Base-by-base conservation (phyloP, 306 rosid species). In the Castanea mollissima region DNA sequence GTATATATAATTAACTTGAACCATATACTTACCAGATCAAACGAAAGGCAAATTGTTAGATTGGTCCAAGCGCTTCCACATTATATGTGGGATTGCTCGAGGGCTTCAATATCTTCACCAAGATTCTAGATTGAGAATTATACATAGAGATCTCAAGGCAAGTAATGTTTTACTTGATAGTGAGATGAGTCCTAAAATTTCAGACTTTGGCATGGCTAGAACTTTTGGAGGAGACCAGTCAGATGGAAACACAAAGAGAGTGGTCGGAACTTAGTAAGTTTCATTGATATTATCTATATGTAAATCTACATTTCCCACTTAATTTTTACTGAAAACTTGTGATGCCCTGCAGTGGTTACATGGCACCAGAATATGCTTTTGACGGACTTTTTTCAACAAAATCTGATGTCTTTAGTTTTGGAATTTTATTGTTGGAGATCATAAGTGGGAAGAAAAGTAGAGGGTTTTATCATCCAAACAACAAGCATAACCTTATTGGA, bases 131-230 rank as follows among this genome's bases (percentile, higher is more conserved):
- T 34, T 88, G 51, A 88, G 90, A 56, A 85, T 88, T 16, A 85
- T 90, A 18, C 89, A 87, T 1, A 78, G 91, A 60, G 93, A 90
- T 80, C 82, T 90, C 21, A 90, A 90, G 76, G 74, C 89, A 3
- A 88, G 91, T 51, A 90, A 88, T 51, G 79, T 86, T 55, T 84
- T 90, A 74, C 88, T 86, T 16, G 90, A 85, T 35, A 9, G 80
- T 29, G 88, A 87, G 1, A 80, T 87, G 91, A 83, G 83, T 60
- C 87, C 92, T 3, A 91, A 91, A 78, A 91, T 91, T 70, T 88
- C 90, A 54, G 94, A 91, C 76, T 91, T 88, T n/a, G 94, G 91
- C 4, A 57, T 87, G 58, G 92, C 92, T 21, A 83, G 83, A 80
- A 73, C 82, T 7, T 79, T 85, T 56, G 83, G 85, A 59, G 92